Conservation (phyloP, 768 basidiomycete species). For the Mycena galopus region DNA sequence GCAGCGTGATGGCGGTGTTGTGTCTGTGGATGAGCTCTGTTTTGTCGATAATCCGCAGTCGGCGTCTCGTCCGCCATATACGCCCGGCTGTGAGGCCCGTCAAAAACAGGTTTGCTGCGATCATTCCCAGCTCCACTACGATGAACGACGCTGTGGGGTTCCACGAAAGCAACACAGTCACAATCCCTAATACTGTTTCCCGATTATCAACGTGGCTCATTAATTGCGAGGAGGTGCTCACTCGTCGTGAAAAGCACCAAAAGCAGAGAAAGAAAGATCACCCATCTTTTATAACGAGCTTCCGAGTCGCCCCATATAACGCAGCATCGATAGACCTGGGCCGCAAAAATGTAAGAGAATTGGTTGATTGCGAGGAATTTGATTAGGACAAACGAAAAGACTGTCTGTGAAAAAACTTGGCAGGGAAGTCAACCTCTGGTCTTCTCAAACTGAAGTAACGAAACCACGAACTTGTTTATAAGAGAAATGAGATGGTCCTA, state of each 20-base stretch:
- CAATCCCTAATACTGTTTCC: conserved; percentile 8
- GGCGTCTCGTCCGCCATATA: conserved; percentile 13
- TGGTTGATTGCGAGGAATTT: background rate
- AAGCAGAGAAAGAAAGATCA: background rate
- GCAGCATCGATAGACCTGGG: conserved; percentile 15
- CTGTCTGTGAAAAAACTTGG: background rate
- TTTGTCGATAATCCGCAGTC: background rate
- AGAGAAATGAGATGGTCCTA: background rate
- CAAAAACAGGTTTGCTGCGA: background rate
- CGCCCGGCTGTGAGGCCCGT: conserved; percentile 3
- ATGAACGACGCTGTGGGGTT: background rate
- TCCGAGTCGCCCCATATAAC: background rate
- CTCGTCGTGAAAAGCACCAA: conserved; percentile 1
- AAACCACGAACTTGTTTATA: background rate
- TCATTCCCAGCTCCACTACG: background rate
- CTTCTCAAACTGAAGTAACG: background rate
- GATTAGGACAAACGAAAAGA: background rate
- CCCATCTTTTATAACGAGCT: background rate
- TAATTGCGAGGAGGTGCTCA: background rate
- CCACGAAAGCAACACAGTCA: background rate
- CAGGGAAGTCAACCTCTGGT: background rate
- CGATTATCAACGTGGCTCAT: background rate
- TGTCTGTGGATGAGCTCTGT: background rate
- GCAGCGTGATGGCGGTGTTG: conserved; percentile 10
- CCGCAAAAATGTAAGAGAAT: background rate